Evolutionary conservation across 352 stramenopile genomes (phyloP).

Genomic region (Phytophthora pisi): DNA sequence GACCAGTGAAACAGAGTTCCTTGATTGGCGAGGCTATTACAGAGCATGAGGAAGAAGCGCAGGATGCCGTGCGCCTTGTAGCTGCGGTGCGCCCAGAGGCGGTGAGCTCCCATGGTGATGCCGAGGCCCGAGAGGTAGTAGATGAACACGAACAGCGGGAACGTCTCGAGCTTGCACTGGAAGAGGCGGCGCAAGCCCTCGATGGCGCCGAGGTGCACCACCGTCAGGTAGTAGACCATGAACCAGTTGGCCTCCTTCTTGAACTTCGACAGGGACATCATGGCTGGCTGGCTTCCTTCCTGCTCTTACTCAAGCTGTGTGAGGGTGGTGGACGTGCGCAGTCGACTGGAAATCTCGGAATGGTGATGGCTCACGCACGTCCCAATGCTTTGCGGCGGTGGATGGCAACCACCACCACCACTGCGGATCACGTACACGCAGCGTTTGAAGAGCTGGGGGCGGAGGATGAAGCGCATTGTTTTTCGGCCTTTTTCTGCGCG

Average conservation of each 20-base stretch:
- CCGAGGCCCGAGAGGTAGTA: conserved; percentile 96
- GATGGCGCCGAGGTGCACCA: conserved; percentile 93
- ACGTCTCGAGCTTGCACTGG: conserved; percentile 85
- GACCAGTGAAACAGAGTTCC: conserved; percentile 98
- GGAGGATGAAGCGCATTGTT: conserved; percentile 16
- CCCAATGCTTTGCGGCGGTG: too few species aligned
- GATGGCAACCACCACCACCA: conserved; percentile 13
- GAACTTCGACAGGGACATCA: conserved; percentile 66
- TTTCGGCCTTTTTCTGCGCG: conserved; percentile 7
- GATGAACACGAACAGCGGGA: conserved; percentile 90
- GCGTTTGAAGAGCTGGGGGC: conserved; percentile 9
- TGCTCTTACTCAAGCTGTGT: too few species aligned
- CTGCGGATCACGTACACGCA: neutral
- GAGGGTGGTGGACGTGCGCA: conserved; percentile 5
- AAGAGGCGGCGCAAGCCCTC: conserved; percentile 88
- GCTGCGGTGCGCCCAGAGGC: conserved; percentile 96
- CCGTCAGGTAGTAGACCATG: conserved; percentile 97
- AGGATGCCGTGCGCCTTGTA: conserved; percentile 94
- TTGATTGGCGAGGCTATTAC: conserved; percentile 98
- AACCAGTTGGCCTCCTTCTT: conserved; percentile 96
- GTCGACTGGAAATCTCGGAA: conserved; percentile 38
- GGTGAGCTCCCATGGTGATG: conserved; percentile 98
- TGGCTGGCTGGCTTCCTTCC: conserved; percentile 11
- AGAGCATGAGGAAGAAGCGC: conserved; percentile 97
- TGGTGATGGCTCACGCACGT: conserved; percentile 6